phyloP scores from a whole-genome alignment of 257 asterid species.

The Catharanthus roseus region DNA sequence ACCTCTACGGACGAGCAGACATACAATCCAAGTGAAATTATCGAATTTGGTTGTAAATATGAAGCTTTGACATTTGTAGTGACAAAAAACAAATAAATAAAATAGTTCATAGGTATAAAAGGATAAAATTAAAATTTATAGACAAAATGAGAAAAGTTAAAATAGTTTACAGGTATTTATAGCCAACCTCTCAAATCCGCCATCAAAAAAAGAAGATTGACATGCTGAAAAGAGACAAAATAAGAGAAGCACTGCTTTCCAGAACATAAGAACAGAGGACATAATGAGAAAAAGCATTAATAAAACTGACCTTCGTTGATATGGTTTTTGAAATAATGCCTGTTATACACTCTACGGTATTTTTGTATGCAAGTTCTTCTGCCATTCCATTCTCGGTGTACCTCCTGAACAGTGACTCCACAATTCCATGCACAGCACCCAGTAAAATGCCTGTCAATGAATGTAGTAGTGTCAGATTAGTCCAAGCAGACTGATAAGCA shows the following conservation, averaged over 20 bases:
- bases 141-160: too few relatives aligned
- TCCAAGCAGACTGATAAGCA: neutral
- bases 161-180: too few relatives aligned
- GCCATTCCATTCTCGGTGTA: conserved; percentile 88
- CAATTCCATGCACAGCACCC: conserved; percentile 97
- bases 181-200: too few relatives aligned
- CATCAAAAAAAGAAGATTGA: neutral
- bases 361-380: conserved; percentile 90
- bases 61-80: too few relatives aligned
- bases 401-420: conserved; percentile 87
- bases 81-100: too few relatives aligned
- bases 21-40: too few relatives aligned
- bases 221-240: neutral
- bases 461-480: conserved; percentile 10
- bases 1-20: too few relatives aligned
- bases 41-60: too few relatives aligned
- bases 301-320: conserved; percentile 65
- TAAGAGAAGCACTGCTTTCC: neutral
- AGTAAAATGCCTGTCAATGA: conserved; percentile 69
- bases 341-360: conserved; percentile 88
- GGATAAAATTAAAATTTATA: too few relatives aligned
- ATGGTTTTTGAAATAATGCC: conserved; percentile 81
- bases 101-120: too few relatives aligned
- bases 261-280: neutral
- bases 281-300: neutral